These are phyloP conservation scores for Mycena floridula DNA, from an alignment of 768 basidiomycete species.

Conservation along the genomic window DNA sequence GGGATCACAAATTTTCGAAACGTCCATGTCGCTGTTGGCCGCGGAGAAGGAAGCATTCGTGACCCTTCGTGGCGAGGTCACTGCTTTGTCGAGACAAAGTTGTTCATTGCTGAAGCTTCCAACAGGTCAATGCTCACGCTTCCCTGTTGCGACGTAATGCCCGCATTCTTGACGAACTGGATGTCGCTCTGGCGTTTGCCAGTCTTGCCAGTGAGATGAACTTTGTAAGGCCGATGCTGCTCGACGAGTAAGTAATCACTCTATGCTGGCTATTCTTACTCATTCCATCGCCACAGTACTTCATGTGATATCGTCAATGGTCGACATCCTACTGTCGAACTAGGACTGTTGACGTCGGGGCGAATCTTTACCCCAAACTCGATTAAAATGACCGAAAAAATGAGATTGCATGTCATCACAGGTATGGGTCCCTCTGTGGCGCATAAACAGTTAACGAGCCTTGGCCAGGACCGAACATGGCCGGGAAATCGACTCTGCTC, in stretches of 20 bases:
- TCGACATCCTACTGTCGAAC: constrained; percentile 90
- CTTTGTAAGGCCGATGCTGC: constrained; percentile 66
- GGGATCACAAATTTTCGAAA: constrained; percentile 61
- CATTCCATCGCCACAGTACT: constrained; percentile 25
- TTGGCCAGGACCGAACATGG: constrained; percentile 98
- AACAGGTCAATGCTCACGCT: constrained; percentile 62
- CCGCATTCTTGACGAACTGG: constrained; percentile 79
- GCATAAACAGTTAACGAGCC: no score
- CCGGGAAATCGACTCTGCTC: constrained; percentile 88
- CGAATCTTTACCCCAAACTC: constrained; percentile 85
- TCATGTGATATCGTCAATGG: constrained; percentile 70
- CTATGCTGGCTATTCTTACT: neutral
- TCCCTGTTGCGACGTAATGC: constrained; percentile 64
- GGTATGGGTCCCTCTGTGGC: no score
- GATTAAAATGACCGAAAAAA: constrained; percentile 49
- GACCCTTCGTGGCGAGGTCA: constrained; percentile 54
- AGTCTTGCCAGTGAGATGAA: constrained; percentile 72
- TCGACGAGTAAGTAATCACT: constrained; percentile 50
- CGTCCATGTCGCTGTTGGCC: constrained; percentile 38
- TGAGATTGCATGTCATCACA: constrained; percentile 77
- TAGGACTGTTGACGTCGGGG: constrained; percentile 68
- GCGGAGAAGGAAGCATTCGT: constrained; percentile 76
- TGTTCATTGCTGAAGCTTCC: neutral
- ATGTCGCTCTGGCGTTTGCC: constrained; percentile 79
- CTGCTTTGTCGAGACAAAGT: neutral